These are phyloP conservation scores for Hypomontagnella submonticulosa DNA, from an alignment of 495 filamentous ascomycete genomes.

Conservation along the genomic window DNA sequence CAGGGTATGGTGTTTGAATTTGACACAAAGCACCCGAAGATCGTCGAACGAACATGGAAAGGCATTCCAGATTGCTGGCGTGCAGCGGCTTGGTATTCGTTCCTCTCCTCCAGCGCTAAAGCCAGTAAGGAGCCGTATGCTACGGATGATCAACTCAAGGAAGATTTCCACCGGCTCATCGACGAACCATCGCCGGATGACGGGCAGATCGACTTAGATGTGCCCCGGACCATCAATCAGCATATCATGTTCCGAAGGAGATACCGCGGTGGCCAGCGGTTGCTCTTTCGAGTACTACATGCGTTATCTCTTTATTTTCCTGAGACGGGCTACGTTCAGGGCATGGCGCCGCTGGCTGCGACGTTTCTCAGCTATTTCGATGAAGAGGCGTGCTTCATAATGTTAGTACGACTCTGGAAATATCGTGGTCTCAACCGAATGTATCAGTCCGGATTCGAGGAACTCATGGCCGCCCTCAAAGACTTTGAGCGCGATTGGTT, in stretches of 20 bases:
- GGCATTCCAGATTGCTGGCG: slow-evolving; percentile 98
- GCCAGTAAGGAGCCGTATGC: slow-evolving; percentile 63
- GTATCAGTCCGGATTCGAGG: slow-evolving; percentile 84
- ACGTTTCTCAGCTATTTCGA: slow-evolving; percentile 97
- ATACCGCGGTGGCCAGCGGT: slow-evolving; percentile 89
- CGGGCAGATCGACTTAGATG: slow-evolving; percentile 96
- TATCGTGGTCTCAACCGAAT: slow-evolving; percentile 85
- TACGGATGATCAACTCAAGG: slow-evolving; percentile 76
- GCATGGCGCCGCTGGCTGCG: slow-evolving; percentile 94
- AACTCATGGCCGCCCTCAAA: slow-evolving; percentile 85
- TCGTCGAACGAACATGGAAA: slow-evolving; percentile 95
- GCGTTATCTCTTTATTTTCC: slow-evolving; percentile 91
- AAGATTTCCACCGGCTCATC: slow-evolving; percentile 74
- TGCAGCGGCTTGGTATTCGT: slow-evolving; percentile 92
- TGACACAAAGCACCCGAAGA: slow-evolving; percentile 81
- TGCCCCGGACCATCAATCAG: slow-evolving; percentile 92
- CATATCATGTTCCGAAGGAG: slow-evolving; percentile 97
- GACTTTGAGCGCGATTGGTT: slow-evolving; percentile 93
- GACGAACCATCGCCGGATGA: slow-evolving; percentile 84
- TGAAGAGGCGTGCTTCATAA: slow-evolving; percentile 92
- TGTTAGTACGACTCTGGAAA: slow-evolving; percentile 93
- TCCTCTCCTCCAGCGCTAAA: slow-evolving; percentile 85
- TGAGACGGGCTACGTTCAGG: slow-evolving; percentile 94
- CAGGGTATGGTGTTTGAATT: slow-evolving; percentile 93
- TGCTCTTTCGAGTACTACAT: slow-evolving; percentile 93